These are phyloP conservation scores for Peniophora sp. DNA, from an alignment of 1,284 basidiomycete species.

Conservation along the genomic window DNA sequence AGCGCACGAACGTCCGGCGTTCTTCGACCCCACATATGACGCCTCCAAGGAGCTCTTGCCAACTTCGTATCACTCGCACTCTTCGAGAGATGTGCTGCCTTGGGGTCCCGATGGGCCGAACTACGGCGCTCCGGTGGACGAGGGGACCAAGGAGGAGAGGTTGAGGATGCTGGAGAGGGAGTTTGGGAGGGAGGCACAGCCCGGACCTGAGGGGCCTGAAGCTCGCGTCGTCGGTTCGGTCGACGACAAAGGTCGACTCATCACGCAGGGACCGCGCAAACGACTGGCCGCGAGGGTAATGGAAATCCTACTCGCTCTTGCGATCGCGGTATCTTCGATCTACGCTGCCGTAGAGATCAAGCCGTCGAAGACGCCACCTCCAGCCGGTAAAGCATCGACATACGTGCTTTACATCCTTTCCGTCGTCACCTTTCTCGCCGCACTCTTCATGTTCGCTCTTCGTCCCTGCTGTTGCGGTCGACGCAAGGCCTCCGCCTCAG, in stretches of 20 bases:
- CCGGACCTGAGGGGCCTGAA: conserved; percentile 24
- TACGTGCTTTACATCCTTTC: conserved; percentile 53
- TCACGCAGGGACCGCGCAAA: conserved; percentile 56
- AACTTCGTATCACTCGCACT: conserved; percentile 13
- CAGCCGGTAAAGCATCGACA: conserved; percentile 43
- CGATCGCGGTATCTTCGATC: conserved; percentile 45
- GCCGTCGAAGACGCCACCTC: conserved; percentile 43
- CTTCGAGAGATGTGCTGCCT: conserved; percentile 30
- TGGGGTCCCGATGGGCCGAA: conserved; percentile 36
- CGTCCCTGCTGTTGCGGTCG: conserved; percentile 46
- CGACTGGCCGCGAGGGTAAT: conserved; percentile 40
- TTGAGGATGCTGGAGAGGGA: conserved; percentile 63
- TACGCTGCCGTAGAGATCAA: conserved; percentile 61
- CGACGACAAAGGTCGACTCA: conserved; percentile 43
- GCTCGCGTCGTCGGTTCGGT: conserved; percentile 47
- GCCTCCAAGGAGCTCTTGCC: conserved; percentile 7
- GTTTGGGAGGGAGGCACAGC: conserved; percentile 30
- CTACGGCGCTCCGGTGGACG: conserved; percentile 32
- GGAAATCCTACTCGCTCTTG: conserved; percentile 42
- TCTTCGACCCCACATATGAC: conserved; percentile 23
- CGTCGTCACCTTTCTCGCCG: conserved; percentile 39
- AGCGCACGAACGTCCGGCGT: conserved; percentile 10
- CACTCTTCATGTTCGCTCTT: conserved; percentile 48
- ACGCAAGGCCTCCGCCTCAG: conserved; percentile 14
- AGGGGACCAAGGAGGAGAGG: conserved; percentile 52